phyloP scores from a whole-genome alignment of 2,329 filamentous ascomycete genomes.

The Colletotrichum sp. region DNA sequence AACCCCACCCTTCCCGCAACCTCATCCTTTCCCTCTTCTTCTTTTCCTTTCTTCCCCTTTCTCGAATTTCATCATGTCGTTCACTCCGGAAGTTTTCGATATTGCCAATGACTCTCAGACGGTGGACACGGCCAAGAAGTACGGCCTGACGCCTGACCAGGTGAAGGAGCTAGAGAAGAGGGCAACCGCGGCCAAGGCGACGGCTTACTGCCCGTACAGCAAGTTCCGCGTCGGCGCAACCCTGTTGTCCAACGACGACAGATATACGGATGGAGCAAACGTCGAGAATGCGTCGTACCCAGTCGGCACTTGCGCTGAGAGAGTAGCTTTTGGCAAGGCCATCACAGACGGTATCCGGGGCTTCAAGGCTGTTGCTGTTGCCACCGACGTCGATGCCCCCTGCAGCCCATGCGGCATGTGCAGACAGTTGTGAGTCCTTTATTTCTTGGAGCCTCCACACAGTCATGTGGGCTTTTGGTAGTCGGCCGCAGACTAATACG shows the following conservation, averaged over 20 bases:
- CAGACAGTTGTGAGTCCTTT: constrained; percentile 76
- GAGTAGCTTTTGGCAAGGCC: constrained; percentile 85
- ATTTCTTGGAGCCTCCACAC: not conserved
- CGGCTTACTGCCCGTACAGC: constrained; percentile 92
- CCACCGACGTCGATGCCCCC: constrained; percentile 75
- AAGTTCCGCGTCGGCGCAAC: constrained; percentile 89
- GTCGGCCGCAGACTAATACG: not conserved
- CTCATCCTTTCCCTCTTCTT: not conserved
- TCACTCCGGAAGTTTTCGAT: constrained; percentile 22
- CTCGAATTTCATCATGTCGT: constrained; percentile 11
- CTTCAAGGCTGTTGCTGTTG: constrained; percentile 84
- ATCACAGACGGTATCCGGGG: constrained; percentile 62
- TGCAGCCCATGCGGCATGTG: constrained; percentile 94
- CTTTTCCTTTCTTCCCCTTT: not conserved
- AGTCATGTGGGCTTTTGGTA: not conserved
- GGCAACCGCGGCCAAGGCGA: constrained; percentile 74
- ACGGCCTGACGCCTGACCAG: constrained; percentile 65
- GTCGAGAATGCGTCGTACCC: constrained; percentile 94
- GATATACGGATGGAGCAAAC: constrained; percentile 77
- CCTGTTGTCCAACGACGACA: constrained; percentile 63
- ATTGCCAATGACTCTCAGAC: constrained; percentile 27
- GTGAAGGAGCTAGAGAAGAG: constrained; percentile 66
- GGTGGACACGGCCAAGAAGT: constrained; percentile 35
- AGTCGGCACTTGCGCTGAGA: constrained; percentile 93
- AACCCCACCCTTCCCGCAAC: not conserved